Base-by-base conservation (phyloP, 2,329 filamentous ascomycete species). In the Balansia obtecta region DNA sequence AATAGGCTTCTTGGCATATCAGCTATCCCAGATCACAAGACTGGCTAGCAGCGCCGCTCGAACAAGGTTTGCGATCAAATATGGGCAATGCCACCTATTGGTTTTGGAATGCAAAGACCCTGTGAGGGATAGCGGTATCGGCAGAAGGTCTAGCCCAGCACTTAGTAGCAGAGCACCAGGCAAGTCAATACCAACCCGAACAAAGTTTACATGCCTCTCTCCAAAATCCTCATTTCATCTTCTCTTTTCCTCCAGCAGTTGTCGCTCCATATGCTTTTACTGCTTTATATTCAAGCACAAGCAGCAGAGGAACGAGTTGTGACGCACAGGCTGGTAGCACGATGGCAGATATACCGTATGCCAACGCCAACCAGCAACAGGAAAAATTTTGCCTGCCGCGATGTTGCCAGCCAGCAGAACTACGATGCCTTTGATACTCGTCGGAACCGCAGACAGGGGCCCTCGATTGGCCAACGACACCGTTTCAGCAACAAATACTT, bases 401-500 rank as follows among this genome's bases (percentile, higher is more conserved):
- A 63, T 57, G 6, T 57, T 58, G 1, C 62, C 64, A 1, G 65
- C 57, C 5, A 65, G 62, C 0, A 66, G 57, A 0, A 63, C 63
- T 0, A 62, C 61, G n/a, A 65, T 63, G 0, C 61, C 56, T 13
- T 60, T 60, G 53, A 65, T 52, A 7, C 62, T 60, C 57, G 79
- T 79, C 1, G 80, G 80, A 2, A 81, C 73, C 33, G 75, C 72
- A 4, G 77, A 75, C 56, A 81, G 71, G 43, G 84, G 68, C 22
- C 77, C 80, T 57, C 81, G 74, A 60, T 82, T 80, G 55, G 77
- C 69, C 32, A 83, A 66, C 41, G 71, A 73, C 10, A 79, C 79
- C 1, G 77, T 79, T 56, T 85, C 81, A 33, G 80, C 76, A 51
- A 80, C 77, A 58, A 84, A 79, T 20, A 84, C 60, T 45, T 66